These are phyloP conservation scores for Globisporangium polare DNA, from an alignment of 352 stramenopile species.

Conservation along the genomic window DNA sequence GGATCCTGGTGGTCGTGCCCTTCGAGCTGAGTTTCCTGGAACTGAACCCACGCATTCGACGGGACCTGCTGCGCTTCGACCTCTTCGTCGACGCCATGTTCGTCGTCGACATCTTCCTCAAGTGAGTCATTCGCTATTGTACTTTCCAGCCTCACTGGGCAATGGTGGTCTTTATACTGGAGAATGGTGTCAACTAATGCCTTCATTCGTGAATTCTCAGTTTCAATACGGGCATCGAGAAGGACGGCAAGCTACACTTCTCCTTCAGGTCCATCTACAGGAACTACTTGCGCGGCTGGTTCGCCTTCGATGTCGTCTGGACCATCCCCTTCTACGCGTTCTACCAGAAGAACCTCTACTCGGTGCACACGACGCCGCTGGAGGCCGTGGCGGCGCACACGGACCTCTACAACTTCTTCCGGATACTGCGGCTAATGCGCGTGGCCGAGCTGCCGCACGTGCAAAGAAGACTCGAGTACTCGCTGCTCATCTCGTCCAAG, in stretches of 20 bases:
- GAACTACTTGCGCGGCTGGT: constrained; percentile 51
- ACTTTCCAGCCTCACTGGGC: background rate
- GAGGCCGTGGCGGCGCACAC: constrained; percentile 20
- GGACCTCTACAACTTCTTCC: constrained; percentile 45
- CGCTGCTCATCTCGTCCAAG: constrained; percentile 72
- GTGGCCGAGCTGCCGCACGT: constrained; percentile 55
- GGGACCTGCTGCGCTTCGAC: constrained; percentile 45
- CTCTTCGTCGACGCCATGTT: constrained; percentile 68
- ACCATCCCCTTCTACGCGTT: constrained; percentile 70
- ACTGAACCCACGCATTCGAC: constrained; percentile 26
- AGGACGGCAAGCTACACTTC: constrained; percentile 71
- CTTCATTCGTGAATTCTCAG: constrained; percentile 20
- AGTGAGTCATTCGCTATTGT: constrained; percentile 29
- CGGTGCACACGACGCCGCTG: constrained; percentile 6
- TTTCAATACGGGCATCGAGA: constrained; percentile 73
- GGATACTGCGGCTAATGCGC: constrained; percentile 45
- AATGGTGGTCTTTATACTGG: background rate
- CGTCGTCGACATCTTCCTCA: constrained; percentile 61
- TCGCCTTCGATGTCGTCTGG: constrained; percentile 56
- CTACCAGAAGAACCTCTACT: constrained; percentile 27
- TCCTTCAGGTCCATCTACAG: constrained; percentile 44
- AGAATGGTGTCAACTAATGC: background rate
- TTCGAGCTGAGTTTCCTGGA: constrained; percentile 70
- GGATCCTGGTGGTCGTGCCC: constrained; percentile 56
- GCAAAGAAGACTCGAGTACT: constrained; percentile 60